Percentiles rank a stretch among this genome's conserved stretches.
phyloP scores from a whole-genome alignment of 768 basidiomycete species.

The Cyclocybe aegerita region DNA sequence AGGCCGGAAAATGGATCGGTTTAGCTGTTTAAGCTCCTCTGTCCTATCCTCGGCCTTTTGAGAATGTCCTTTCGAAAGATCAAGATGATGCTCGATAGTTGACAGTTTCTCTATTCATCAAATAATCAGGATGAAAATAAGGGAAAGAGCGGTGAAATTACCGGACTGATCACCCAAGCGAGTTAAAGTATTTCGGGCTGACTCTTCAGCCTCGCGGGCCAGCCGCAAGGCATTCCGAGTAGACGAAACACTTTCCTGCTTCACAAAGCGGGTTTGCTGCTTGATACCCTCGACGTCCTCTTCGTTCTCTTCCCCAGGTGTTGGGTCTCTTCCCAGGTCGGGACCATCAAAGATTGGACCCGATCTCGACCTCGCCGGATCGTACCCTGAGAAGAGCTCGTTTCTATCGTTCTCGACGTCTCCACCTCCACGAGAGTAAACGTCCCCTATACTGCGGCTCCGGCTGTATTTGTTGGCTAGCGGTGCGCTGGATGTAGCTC shows the following conservation, averaged over 20 bases:
- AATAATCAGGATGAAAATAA: slow-evolving; percentile 5
- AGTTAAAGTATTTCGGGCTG: slow-evolving; percentile 78
- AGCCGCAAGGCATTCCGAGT: slow-evolving; percentile 91
- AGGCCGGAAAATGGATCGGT: slow-evolving; percentile 92
- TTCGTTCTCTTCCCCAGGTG: slow-evolving; percentile 72
- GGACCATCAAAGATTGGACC: slow-evolving; percentile 74
- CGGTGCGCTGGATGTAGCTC: slow-evolving; percentile 14
- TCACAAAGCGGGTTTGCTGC: slow-evolving; percentile 81
- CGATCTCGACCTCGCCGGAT: slow-evolving; percentile 55
- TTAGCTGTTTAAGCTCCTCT: slow-evolving; percentile 90
- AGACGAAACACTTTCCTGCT: slow-evolving; percentile 89
- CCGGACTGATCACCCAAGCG: slow-evolving; percentile 94
- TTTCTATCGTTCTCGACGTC: slow-evolving; percentile 66
- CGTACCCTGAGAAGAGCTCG: slow-evolving; percentile 76
- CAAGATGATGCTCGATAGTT: slow-evolving; percentile 93
- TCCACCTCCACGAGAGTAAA: slow-evolving; percentile 60
- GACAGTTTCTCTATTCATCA: slow-evolving; percentile 77
- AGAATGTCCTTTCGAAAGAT: slow-evolving; percentile 87
- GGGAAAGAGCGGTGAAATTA: slow-evolving; percentile 31
- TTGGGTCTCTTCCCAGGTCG: slow-evolving; percentile 38
- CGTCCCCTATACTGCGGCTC: slow-evolving; percentile 56
- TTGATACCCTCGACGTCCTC: slow-evolving; percentile 96
- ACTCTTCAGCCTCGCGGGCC: slow-evolving; percentile 95
- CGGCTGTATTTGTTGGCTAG: slow-evolving; percentile 48
- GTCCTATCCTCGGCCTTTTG: slow-evolving; percentile 90